Base-by-base conservation (phyloP, 805 yeast genomes). In the Candida tammaniensis region DNA sequence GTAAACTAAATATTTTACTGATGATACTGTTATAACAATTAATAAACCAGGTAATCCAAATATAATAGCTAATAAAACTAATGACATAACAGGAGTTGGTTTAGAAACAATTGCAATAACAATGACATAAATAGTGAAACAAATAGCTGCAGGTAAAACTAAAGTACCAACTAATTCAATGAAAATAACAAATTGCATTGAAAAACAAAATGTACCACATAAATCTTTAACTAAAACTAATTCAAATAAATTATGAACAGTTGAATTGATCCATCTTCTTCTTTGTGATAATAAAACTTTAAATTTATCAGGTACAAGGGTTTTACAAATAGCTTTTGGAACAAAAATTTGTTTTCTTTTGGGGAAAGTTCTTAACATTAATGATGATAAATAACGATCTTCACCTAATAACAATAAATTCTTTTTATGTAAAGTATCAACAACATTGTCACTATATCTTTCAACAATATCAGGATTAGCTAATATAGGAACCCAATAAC, bases 211-310 rank as follows among this genome's bases (percentile, higher is more conserved):
- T 0, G 94, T 86, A 47, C 97, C 97, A 71, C 97, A 88, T 44
- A 89, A 70, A 56, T 88, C 96, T 34, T 79, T 78, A 14, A 88
- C 89, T 42, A 86, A 63, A 4, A 82, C 85, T 51, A 88, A 75
- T 58, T 88, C 97, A 79, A 89, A 74, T 59, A 88, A 73, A 53
- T 88, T 88, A 60, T 88, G 97, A 23, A 88, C 89, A 0, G 97
- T 89, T 4, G 96, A 88, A 59, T 88, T 88, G 49, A 88, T 88
- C 97, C 97, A 88, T 57, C 97, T 84, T 65, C 97, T 86, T 57
- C 97, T 82, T 57, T 88, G 97, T 1, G 96, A 88, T 30, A 88
- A 67, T 44, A 88, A 68, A 30, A 88, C 93, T 43, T 62, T 72
- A 56, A 88, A 88, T 31, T 72, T 71, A 48, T 81, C 83, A 0